Evolutionary conservation across 352 stramenopile genomes (phyloP).

Genomic region (Phytophthora aleatoria): DNA sequence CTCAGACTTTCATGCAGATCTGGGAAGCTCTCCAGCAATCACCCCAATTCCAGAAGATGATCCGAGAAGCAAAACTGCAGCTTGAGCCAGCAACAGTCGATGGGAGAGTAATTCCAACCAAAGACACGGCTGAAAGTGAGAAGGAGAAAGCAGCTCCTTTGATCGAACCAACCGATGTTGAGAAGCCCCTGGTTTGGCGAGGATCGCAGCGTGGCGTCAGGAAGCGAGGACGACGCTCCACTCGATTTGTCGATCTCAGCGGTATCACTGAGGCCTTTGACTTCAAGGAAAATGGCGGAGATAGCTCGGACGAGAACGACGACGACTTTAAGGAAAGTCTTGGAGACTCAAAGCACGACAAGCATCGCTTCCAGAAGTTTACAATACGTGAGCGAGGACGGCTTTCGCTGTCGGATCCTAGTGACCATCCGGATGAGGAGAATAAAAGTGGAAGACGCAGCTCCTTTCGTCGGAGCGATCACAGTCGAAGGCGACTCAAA

Average conservation of each 20-base stretch:
- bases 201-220: constrained; percentile 15
- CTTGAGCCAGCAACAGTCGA: constrained; percentile 14
- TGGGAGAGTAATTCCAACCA: not conserved
- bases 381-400: constrained; percentile 54
- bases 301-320: constrained; percentile 26
- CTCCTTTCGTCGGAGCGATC: constrained; percentile 23
- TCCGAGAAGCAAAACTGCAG: constrained; percentile 31
- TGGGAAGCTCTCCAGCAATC: constrained; percentile 59
- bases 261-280: constrained; percentile 62
- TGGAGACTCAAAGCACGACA: constrained; percentile 12
- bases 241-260: constrained; percentile 53
- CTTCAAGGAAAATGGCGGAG: constrained; percentile 28
- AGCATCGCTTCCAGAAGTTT: constrained; percentile 39
- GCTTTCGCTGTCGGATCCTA: constrained; percentile 31
- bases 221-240: constrained; percentile 20
- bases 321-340: constrained; percentile 10
- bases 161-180: constrained; percentile 7
- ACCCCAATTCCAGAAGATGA: constrained; percentile 49
- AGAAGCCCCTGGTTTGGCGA: constrained; percentile 8
- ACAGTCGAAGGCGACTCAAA: constrained; percentile 20
- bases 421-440: constrained; percentile 13
- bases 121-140: constrained; percentile 1
- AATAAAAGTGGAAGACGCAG: not conserved
- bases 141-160: constrained; percentile 7
- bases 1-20: constrained; percentile 45